Base-by-base conservation (phyloP, 108 stramenopile genomes). In the Skeletonema costatum region DNA sequence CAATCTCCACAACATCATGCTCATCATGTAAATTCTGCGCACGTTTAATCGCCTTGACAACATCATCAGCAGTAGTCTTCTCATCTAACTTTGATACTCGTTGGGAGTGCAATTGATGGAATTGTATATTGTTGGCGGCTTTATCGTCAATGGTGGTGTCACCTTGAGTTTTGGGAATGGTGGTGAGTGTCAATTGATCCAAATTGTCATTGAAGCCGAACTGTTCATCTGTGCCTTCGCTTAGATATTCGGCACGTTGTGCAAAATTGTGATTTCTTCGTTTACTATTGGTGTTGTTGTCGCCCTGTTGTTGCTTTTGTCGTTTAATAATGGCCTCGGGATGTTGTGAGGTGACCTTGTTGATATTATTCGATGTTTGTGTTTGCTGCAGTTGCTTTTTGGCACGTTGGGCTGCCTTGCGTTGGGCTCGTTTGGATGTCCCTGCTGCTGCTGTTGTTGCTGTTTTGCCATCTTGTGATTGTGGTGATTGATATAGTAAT, bases 11-110 rank as follows among this genome's bases (percentile, higher is more conserved):
- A 19, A 95, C 33, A 69, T 92, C 90, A 51, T 90, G 88, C 51
- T 73, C 73, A 79, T 92, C 89, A 66, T 92, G 91, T 16, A 66
- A 77, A 73, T 92, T 95, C 72, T 93, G 91, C n/a, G 92, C 90
- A 16, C 91, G 76, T 64, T 87, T 87, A 68, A 87, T 87, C 36
- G 87, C 87, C 62, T 76, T 81, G 60, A 90, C 64, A 7, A 95
- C 90, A 53, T 95, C 91, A 44, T 93, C 90, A 2, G 90, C 80
- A 0, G 78, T 80, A 1, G 90, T 89, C 3, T 89, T 87, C 9
- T 66, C 56, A 10, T 81, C 83, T 31, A 94, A 80, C 60, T 84
- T 81, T 1, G 80, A 72, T 0, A 94, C 73, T 0, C 48, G 62
- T 9, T 58, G 67, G 13, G 93, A 93, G 71, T 90, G 88, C 58